These are phyloP conservation scores for Stygiomarasmius scandens DNA, from an alignment of 1,284 basidiomycete species.

Conservation along the genomic window DNA sequence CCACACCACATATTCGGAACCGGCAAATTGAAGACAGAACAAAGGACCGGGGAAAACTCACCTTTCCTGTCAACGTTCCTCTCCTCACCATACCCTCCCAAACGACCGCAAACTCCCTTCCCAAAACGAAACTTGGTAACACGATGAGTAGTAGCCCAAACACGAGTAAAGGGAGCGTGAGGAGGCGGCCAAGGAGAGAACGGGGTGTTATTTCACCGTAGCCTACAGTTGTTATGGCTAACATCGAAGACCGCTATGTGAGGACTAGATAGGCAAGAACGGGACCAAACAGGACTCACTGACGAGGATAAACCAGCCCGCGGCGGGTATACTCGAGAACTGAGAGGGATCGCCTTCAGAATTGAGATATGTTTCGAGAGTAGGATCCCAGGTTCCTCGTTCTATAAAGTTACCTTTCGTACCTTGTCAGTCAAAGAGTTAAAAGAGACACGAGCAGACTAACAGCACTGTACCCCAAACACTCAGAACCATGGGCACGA, in stretches of 20 bases:
- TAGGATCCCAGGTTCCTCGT: constrained; percentile 83
- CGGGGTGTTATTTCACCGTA: constrained; percentile 87
- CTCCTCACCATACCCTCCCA: constrained; percentile 74
- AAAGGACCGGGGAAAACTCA: no score
- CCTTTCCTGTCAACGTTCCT: no score
- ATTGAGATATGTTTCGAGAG: constrained; percentile 79
- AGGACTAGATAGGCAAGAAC: background rate
- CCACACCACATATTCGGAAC: no score
- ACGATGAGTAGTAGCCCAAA: constrained; percentile 88
- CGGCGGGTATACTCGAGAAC: constrained; percentile 70
- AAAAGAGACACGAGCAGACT: constrained; percentile 27
- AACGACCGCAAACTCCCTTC: constrained; percentile 84
- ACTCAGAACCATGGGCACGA: constrained; percentile 84
- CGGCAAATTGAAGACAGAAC: no score
- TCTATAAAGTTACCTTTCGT: constrained; percentile 67
- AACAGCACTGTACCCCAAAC: constrained; percentile 86
- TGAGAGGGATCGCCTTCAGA: constrained; percentile 80
- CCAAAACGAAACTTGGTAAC: constrained; percentile 85
- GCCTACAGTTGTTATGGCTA: constrained; percentile 84
- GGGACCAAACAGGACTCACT: constrained; percentile 15
- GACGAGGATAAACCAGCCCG: constrained; percentile 55
- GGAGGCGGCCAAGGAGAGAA: constrained; percentile 78
- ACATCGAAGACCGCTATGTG: constrained; percentile 44
- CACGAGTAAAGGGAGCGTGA: constrained; percentile 82
- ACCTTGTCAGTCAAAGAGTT: no score